Evolutionary conservation across 108 stramenopile species (phyloP).

Genomic region (Fragilaria radians): DNA sequence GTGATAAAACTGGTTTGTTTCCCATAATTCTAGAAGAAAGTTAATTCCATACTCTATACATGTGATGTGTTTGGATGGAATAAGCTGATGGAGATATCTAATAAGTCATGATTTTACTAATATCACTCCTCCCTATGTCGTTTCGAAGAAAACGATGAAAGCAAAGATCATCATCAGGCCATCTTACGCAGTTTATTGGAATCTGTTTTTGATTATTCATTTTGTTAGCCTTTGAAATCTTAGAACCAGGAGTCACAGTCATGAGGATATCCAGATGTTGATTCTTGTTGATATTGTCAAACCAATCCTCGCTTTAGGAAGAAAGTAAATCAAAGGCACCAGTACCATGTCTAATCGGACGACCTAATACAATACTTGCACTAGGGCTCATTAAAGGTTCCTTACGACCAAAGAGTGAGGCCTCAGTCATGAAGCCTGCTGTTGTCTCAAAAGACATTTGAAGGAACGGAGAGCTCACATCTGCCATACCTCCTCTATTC

Average conservation of each 20-base stretch:
- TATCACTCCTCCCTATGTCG: no score
- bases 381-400: constrained; percentile 86
- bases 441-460: constrained; percentile 99
- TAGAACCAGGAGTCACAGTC: not conserved
- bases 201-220: not conserved
- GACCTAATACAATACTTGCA: constrained; percentile 91
- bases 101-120: no score
- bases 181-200: not conserved
- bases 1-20: no score
- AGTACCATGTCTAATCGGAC: constrained; percentile 88
- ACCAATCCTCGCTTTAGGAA: no score
- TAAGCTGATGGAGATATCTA: no score
- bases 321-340: constrained; percentile 75
- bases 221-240: not conserved
- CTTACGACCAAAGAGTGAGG: constrained; percentile 62
- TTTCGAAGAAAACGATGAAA: not conserved
- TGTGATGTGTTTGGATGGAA: no score
- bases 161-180: not conserved
- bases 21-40: no score
- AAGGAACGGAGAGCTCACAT: constrained; percentile 85
- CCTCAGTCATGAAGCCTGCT: constrained; percentile 88
- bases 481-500: constrained; percentile 95
- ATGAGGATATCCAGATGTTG: no score
- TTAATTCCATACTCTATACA: no score
- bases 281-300: no score